Percentiles rank a stretch among this genome's conserved stretches.
Evolutionary conservation across 2,329 filamentous ascomycete genomes (phyloP).

Genomic region (Iodosphaeria phyllophila): DNA sequence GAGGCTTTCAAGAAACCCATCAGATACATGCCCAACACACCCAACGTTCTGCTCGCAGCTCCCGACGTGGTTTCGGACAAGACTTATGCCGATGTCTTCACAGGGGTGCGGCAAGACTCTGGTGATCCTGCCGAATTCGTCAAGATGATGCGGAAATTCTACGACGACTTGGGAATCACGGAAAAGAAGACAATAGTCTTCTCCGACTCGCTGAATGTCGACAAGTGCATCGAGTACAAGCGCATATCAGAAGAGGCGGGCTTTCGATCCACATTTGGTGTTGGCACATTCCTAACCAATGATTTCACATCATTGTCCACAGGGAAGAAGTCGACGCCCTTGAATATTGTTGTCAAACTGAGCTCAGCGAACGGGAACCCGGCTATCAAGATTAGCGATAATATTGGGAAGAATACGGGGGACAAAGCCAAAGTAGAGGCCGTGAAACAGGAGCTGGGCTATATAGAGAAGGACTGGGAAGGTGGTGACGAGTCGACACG

Average conservation of each 20-base stretch:
- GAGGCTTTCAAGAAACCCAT: conserved; percentile 58
- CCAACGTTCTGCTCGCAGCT: conserved; percentile 12
- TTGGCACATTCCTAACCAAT: conserved; percentile 91
- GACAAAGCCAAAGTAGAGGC: conserved; percentile 59
- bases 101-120: conserved; percentile 76
- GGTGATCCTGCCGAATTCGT: conserved; percentile 71
- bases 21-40: conserved; percentile 21
- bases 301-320: conserved; percentile 62
- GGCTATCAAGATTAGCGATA: conserved; percentile 86
- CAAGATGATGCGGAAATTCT: conserved; percentile 63
- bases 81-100: conserved; percentile 68
- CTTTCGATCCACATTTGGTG: conserved; percentile 77
- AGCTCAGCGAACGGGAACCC: conserved; percentile 64
- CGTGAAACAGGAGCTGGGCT: conserved; percentile 74
- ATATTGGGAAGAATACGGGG: conserved; percentile 86
- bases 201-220: conserved; percentile 85
- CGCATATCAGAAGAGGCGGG: conserved; percentile 58
- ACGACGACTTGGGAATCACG: conserved; percentile 53
- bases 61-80: conserved; percentile 26
- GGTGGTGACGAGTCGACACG: conserved; percentile 68
- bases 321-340: conserved; percentile 66
- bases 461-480: conserved; percentile 68
- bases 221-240: conserved; percentile 83
- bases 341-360: conserved; percentile 98
- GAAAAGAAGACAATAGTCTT: conserved; percentile 85